Conservation (phyloP, 176 grass and related monocot species). For the Carex littledalei region DNA sequence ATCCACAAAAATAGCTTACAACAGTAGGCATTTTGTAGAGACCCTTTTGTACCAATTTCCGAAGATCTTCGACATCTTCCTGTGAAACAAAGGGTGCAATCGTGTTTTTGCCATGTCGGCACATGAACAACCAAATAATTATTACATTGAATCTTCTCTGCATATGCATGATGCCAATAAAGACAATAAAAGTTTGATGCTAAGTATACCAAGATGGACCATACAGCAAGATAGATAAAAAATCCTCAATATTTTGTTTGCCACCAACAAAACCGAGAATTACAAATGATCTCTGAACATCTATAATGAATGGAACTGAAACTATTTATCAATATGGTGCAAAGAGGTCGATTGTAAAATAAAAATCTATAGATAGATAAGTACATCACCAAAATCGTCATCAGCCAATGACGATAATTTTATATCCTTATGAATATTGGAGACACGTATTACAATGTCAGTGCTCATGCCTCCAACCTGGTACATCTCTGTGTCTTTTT, state of each 20-base stretch:
- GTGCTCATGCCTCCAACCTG: constrained; percentile 48
- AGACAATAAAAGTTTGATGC: background rate
- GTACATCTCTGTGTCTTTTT: constrained; percentile 48
- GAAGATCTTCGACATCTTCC: constrained; percentile 66
- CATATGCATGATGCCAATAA: background rate
- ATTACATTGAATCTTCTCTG: background rate
- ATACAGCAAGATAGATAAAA: constrained; percentile 2
- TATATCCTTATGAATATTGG: constrained; percentile 41
- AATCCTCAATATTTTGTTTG: constrained; percentile 1
- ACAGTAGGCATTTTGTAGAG: constrained; percentile 55
- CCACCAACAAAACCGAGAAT: background rate
- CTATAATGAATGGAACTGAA: background rate
- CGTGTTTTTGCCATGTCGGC: constrained; percentile 13
- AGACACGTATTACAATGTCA: constrained; percentile 58
- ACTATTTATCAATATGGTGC: background rate
- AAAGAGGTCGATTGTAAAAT: background rate
- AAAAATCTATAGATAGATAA: constrained; percentile 18
- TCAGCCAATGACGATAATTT: constrained; percentile 50
- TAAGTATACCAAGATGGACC: background rate
- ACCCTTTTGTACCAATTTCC: constrained; percentile 47
- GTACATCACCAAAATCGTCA: constrained; percentile 69
- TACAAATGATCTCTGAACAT: background rate
- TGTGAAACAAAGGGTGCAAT: constrained; percentile 39
- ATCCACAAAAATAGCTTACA: constrained; percentile 43
- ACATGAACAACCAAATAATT: background rate